phyloP scores from a whole-genome alignment of 163 green algal genomes.

The Chlamydomonas reinhardtii region DNA sequence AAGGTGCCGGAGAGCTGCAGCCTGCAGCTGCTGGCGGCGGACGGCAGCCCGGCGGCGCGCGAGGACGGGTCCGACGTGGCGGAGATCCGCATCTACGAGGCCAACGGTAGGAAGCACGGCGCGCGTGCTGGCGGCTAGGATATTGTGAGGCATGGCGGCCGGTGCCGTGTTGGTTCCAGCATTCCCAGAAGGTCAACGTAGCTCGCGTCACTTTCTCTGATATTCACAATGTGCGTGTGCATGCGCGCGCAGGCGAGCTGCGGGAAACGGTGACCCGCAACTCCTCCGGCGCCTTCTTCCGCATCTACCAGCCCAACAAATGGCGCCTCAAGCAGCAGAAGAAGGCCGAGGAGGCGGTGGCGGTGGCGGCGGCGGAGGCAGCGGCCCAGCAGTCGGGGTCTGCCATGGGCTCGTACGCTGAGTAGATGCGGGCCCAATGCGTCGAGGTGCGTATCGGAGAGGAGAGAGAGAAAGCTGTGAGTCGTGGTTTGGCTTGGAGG shows the following conservation, averaged over 20 bases:
- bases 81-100: constrained; percentile 36
- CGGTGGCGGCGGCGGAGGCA: not conserved
- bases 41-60: constrained; percentile 1
- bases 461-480: too few relatives aligned
- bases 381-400: too few relatives aligned
- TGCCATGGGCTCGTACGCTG: too few relatives aligned
- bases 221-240: too few relatives aligned
- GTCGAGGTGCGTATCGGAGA: too few relatives aligned
- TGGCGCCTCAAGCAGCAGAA: constrained; percentile 65
- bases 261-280: constrained; percentile 52
- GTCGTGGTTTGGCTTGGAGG: too few relatives aligned
- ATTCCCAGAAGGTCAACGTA: too few relatives aligned
- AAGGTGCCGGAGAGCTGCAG: constrained; percentile 59
- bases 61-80: constrained; percentile 55
- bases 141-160: too few relatives aligned
- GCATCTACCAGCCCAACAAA: constrained; percentile 87
- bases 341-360: constrained; percentile 14
- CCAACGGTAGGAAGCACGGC: not conserved
- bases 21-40: constrained; percentile 22
- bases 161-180: too few relatives aligned
- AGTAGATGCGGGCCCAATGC: too few relatives aligned
- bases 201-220: too few relatives aligned
- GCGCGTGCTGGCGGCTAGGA: too few relatives aligned
- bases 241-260: constrained; percentile 19
- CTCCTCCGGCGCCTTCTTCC: constrained; percentile 68